A percentile compares a stretch with the other conserved stretches of the same genome.
phyloP scores from a whole-genome alignment of 768 basidiomycete species.

The Grammothele lineata region DNA sequence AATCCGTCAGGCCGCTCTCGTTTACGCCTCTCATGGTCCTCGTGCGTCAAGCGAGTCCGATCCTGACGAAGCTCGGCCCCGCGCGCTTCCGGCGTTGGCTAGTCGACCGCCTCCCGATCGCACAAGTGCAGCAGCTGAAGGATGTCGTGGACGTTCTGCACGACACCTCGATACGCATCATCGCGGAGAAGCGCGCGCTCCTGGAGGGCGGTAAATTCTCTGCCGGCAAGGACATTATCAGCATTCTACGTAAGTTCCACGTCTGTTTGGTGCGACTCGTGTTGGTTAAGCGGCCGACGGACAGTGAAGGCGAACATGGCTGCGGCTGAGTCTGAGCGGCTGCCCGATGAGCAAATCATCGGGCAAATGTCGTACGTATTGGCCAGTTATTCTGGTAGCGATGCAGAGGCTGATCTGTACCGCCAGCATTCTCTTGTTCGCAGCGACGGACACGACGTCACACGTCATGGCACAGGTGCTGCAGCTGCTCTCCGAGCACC shows the following conservation, averaged over 20 bases:
- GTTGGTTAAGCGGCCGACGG: not conserved
- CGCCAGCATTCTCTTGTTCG: constrained; percentile 22
- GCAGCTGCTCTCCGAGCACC: constrained; percentile 25
- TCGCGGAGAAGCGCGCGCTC: constrained; percentile 34
- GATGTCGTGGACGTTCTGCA: constrained; percentile 48
- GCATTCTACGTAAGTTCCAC: constrained; percentile 38
- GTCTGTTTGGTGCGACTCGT: not conserved
- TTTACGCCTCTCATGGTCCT: constrained; percentile 31
- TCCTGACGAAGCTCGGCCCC: constrained; percentile 38
- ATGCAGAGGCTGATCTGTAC: not conserved
- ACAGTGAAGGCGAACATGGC: constrained; percentile 21
- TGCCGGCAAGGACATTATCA: constrained; percentile 45
- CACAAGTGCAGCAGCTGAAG: constrained; percentile 38
- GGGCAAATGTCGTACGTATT: constrained; percentile 18
- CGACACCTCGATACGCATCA: constrained; percentile 35
- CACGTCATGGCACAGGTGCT: constrained; percentile 19
- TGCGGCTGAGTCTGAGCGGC: constrained; percentile 7
- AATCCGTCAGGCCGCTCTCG: constrained; percentile 23
- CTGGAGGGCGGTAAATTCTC: constrained; percentile 23
- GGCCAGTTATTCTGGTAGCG: not conserved
- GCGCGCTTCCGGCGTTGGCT: constrained; percentile 39
- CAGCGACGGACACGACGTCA: constrained; percentile 28
- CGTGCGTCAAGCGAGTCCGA: constrained; percentile 40
- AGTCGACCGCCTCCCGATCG: constrained; percentile 37
- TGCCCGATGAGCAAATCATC: constrained; percentile 20